Percentiles rank a stretch among this genome's conserved stretches.
Evolutionary conservation across 441 rosid genomes (phyloP).

Genomic region (Corymbia calophylla): DNA sequence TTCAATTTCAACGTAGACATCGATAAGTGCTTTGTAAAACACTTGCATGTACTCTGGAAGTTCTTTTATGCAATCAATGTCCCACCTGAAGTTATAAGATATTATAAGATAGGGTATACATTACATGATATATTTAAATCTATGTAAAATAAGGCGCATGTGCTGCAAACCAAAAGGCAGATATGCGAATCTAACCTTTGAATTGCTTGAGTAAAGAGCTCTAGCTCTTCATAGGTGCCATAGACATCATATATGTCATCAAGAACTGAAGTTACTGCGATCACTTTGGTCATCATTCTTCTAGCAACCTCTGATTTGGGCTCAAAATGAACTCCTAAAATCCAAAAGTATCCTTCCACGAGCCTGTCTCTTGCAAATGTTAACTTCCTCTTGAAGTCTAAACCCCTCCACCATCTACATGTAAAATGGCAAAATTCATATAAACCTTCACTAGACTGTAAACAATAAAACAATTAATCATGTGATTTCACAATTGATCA

Average conservation of each 20-base stretch:
- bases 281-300: background rate
- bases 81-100: background rate
- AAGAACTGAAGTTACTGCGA: background rate
- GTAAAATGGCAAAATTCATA: background rate
- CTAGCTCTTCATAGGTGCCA: background rate
- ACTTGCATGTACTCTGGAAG: conserved; percentile 1
- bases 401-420: background rate
- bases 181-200: background rate
- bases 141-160: background rate
- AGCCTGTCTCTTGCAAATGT: conserved; percentile 3
- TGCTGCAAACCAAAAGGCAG: background rate
- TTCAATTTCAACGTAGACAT: background rate
- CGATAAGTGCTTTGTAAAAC: background rate
- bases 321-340: background rate
- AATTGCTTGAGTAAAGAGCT: background rate
- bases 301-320: background rate
- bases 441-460: background rate
- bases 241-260: conserved; percentile 6
- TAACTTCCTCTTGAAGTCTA: background rate
- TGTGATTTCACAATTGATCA: background rate
- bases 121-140: background rate
- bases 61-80: background rate
- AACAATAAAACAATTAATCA: background rate
- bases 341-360: background rate
- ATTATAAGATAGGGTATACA: background rate